phyloP scores from a whole-genome alignment of 2,329 filamentous ascomycete genomes.

The Neofusicoccum cordaticola region DNA sequence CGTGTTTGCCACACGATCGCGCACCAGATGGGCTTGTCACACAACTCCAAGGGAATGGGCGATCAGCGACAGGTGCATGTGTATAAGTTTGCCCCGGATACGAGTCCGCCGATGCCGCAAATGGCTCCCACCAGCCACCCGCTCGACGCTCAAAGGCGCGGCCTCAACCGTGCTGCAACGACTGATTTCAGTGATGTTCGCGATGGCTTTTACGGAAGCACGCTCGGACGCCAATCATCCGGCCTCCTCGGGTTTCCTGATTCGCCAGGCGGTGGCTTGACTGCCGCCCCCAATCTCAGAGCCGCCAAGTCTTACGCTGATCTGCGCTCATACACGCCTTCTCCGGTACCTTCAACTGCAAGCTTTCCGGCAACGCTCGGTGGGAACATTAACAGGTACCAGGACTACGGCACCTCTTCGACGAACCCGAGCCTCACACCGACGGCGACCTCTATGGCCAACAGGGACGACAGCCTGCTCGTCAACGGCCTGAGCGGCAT shows the following conservation, averaged over 20 bases:
- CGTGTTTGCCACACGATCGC: slow-evolving; percentile 90
- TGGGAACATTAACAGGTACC: slow-evolving; percentile 61
- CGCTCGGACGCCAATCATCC: slow-evolving; percentile 75
- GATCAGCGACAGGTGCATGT: slow-evolving; percentile 90
- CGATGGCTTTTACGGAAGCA: slow-evolving; percentile 69
- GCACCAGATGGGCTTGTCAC: slow-evolving; percentile 89
- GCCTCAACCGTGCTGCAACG: slow-evolving; percentile 89
- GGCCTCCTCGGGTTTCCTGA: slow-evolving; percentile 78
- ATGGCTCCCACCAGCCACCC: slow-evolving; percentile 61
- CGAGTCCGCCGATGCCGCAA: slow-evolving; percentile 62
- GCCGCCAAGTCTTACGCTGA: slow-evolving; percentile 97
- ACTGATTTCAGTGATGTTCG: slow-evolving; percentile 89
- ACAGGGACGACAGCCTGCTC: slow-evolving; percentile 57
- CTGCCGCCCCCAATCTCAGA: slow-evolving; percentile 75
- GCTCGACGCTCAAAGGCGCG: slow-evolving; percentile 75
- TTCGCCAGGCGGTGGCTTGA: slow-evolving; percentile 62
- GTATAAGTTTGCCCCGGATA: slow-evolving; percentile 63
- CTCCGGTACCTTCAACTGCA: slow-evolving; percentile 82
- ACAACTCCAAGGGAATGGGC: slow-evolving; percentile 83
- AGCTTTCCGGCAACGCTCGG: slow-evolving; percentile 73
- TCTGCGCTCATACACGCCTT: slow-evolving; percentile 89
- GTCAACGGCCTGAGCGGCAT: slow-evolving; percentile 63
- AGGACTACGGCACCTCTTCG: slow-evolving; percentile 56
- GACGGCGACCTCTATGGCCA: slow-evolving; percentile 50
- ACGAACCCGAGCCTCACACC: slow-evolving; percentile 67